phyloP scores from a whole-genome alignment of 768 basidiomycete genomes.

The Lentinula edodes region DNA sequence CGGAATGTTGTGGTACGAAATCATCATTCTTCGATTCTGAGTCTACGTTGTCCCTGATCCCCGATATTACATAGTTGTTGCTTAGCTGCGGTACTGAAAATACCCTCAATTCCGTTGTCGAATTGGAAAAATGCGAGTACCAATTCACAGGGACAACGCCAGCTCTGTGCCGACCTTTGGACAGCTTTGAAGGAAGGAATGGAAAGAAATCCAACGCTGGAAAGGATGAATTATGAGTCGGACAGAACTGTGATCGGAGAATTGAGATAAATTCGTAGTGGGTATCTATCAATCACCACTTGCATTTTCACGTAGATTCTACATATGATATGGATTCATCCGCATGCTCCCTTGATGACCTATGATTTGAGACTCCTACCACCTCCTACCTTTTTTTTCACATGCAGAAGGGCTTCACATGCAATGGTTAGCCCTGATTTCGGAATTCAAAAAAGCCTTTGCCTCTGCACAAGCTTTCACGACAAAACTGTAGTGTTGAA shows the following conservation, averaged over 20 bases:
- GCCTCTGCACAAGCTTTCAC: too few species aligned
- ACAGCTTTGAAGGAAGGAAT: slow-evolving; percentile 31
- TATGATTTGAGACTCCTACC: too few species aligned
- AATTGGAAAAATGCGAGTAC: slow-evolving; percentile 97
- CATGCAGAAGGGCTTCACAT: too few species aligned
- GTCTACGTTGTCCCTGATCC: background rate
- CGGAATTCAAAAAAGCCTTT: too few species aligned
- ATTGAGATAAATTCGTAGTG: background rate
- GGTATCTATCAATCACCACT: background rate
- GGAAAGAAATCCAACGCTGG: slow-evolving; percentile 19
- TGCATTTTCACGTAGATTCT: background rate
- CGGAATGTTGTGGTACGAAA: slow-evolving; percentile 69
- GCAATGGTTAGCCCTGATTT: too few species aligned
- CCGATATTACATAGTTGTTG: slow-evolving; percentile 47
- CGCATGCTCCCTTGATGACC: too few species aligned
- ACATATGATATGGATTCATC: background rate
- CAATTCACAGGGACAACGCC: slow-evolving; percentile 81
- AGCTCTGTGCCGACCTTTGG: slow-evolving; percentile 67
- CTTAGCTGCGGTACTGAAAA: slow-evolving; percentile 87
- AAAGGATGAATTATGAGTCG: slow-evolving; percentile 35
- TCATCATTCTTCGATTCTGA: background rate
- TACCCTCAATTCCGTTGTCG: slow-evolving; percentile 66
- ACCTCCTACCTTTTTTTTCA: too few species aligned
- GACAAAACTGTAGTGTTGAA: too few species aligned
- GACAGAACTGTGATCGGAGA: background rate